phyloP scores from a whole-genome alignment of 2,329 filamentous ascomycete species.

The Sordariomycetes sp. region DNA sequence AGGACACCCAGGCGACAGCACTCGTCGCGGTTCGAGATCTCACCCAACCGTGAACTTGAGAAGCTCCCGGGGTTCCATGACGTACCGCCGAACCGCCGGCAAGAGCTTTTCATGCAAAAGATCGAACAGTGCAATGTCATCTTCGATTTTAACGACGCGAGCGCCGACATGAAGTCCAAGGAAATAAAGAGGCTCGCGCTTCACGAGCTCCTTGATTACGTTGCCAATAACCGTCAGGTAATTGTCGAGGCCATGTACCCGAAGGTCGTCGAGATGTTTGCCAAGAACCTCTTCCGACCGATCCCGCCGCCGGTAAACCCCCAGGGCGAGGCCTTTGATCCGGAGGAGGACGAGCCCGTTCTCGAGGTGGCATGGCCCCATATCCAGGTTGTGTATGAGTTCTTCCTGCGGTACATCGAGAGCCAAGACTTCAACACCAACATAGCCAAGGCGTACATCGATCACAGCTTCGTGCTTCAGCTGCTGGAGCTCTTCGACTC shows the following conservation, averaged over 20 bases:
- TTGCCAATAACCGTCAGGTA: constrained; percentile 95
- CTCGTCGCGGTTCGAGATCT: constrained; percentile 95
- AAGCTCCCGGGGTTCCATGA: constrained; percentile 97
- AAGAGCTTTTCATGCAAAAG: constrained; percentile 99
- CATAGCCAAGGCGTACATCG: constrained; percentile 96
- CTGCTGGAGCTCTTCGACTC: constrained; percentile 97
- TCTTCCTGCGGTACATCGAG: constrained; percentile 97
- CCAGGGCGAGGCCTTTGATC: constrained; percentile 95
- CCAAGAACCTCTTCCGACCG: constrained; percentile 94
- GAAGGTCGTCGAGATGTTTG: constrained; percentile 96
- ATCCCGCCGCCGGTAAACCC: constrained; percentile 96
- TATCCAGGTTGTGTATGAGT: constrained; percentile 98
- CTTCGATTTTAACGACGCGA: constrained; percentile 98
- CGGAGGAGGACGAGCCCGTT: constrained; percentile 95
- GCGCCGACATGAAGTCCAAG: constrained; percentile 98
- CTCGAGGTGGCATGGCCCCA: constrained; percentile 98
- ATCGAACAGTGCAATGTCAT: constrained; percentile 99
- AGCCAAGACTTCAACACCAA: constrained; percentile 99
- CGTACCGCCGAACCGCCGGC: constrained; percentile 83
- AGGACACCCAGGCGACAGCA: constrained; percentile 93
- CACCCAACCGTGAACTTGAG: constrained; percentile 88
- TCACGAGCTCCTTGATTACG: constrained; percentile 93
- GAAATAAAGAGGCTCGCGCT: constrained; percentile 96
- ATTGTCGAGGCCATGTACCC: constrained; percentile 99
- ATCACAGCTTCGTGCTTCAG: constrained; percentile 93